Evolutionary conservation across 148 eudicot species (phyloP), one percentile per base, ranked within the genome.

Genomic region (Dianthus caryophyllus): DNA sequence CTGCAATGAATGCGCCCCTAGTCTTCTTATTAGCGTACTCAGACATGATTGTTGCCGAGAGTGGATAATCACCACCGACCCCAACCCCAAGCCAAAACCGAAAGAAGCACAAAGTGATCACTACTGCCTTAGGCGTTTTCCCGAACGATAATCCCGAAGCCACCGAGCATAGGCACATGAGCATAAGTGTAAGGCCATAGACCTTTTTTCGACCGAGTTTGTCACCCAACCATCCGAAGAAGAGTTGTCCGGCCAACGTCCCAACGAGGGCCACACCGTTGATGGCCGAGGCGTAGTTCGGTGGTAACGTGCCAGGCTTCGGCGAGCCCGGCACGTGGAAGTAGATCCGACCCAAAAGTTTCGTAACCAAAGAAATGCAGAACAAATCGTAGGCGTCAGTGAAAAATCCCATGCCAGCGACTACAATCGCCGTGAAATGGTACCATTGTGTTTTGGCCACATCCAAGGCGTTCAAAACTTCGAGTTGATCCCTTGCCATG

Each of bases 141-240:
- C 85, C 80, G 50, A 83, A 83, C 25, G 90, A 86, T 41, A 86
- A 82, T 17, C 87, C 87, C 0, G 85, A 83, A 33, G 80, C 90
- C 16, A 83, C 58, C 0, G 90, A 81, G 49, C 79, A 67, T 12
- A 81, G 14, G 38, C 76, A 73, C 90, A 86, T 86, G 36, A 86
- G 77, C 85, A 81, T 73, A 36, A 86, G 83, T 64, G 90, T 86
- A 24, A 81, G 64, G 21, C 87, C 87, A 21, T 86, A 86, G 22
- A 86, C 87, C 41, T 67, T 73, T 63, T 83, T 86, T 9, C 90
- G 78, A 60, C 87, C 90, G 66, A 83, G 31, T 74, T 86, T 86
- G 71, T 86, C 90, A 25, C 87, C 90, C 13, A 86, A 84, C 90
- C 87, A 83, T 57, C 90, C 87, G 48, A 85, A 85, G 65, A 85